phyloP scores from a whole-genome alignment of 78 protist genomes.

The Blattamonas nauphoetae region DNA sequence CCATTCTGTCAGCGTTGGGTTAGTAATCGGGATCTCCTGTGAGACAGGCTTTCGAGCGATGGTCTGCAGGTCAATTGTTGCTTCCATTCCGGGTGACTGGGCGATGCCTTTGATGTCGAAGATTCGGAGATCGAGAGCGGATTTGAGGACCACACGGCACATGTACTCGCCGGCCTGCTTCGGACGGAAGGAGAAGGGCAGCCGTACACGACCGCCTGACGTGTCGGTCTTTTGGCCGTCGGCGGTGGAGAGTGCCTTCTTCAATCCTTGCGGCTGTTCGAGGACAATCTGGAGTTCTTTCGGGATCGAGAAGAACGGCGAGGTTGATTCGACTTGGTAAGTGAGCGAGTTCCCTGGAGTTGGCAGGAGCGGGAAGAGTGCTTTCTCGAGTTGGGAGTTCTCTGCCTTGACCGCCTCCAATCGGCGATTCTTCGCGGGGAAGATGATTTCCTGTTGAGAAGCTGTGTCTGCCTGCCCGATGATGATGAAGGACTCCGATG shows the following conservation, averaged over 20 bases:
- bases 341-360: neutral
- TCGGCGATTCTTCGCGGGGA: neutral
- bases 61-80: conserved; percentile 16
- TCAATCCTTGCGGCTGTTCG: neutral
- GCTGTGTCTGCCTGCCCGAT: neutral
- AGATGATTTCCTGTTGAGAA: neutral
- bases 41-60: conserved; percentile 16
- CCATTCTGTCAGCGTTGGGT: neutral
- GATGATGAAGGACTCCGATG: neutral
- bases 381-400: neutral
- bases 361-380: neutral
- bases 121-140: conserved; percentile 27
- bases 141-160: neutral
- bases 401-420: neutral
- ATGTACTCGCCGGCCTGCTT: conserved; percentile 20
- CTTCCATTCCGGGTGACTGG: neutral
- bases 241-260: neutral
- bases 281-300: conserved; percentile 8
- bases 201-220: neutral
- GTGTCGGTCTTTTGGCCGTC: neutral
- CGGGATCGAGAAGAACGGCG: conserved; percentile 37
- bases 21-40: conserved; percentile 37
- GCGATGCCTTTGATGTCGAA: neutral
- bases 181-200: conserved; percentile 13
- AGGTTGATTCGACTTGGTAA: conserved; percentile 31